Conservation (phyloP, 441 rosid genomes). For the Populus hybrid region DNA sequence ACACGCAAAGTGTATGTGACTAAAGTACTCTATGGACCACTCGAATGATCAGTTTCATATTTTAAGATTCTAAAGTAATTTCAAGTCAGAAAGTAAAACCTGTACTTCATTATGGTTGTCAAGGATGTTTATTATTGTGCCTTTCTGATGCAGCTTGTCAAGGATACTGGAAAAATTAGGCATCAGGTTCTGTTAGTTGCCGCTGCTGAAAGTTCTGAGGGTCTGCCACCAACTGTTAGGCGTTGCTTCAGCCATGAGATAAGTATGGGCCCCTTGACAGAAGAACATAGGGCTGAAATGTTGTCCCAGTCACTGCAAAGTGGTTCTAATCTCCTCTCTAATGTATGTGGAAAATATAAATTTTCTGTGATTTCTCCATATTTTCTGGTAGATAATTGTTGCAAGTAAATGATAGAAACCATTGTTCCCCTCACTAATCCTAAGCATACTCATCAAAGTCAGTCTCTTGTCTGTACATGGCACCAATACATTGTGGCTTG, state of each 20-base stretch:
- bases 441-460: neutral
- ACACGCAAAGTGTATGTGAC: neutral
- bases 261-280: constrained; percentile 76
- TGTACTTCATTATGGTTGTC: constrained; percentile 6
- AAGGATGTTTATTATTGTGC: constrained; percentile 15
- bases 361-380: constrained; percentile 10
- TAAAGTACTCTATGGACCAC: neutral
- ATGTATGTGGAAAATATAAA: constrained; percentile 46
- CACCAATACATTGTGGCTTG: neutral
- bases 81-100: neutral
- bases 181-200: constrained; percentile 78
- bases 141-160: constrained; percentile 36
- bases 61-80: neutral
- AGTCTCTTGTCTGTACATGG: neutral
- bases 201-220: constrained; percentile 83
- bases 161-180: constrained; percentile 37
- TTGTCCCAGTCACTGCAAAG: constrained; percentile 68
- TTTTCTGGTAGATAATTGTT: constrained; percentile 1
- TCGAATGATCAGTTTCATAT: neutral
- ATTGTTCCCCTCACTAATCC: too few relatives aligned
- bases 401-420: neutral
- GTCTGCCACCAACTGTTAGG: constrained; percentile 76
- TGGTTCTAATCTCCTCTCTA: constrained; percentile 56
- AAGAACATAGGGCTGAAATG: constrained; percentile 83
- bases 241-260: constrained; percentile 99